Evolutionary conservation across 805 yeast genomes (phyloP), one percentile per base, ranked within the genome.

Genomic region (Spathaspora arborariae): DNA sequence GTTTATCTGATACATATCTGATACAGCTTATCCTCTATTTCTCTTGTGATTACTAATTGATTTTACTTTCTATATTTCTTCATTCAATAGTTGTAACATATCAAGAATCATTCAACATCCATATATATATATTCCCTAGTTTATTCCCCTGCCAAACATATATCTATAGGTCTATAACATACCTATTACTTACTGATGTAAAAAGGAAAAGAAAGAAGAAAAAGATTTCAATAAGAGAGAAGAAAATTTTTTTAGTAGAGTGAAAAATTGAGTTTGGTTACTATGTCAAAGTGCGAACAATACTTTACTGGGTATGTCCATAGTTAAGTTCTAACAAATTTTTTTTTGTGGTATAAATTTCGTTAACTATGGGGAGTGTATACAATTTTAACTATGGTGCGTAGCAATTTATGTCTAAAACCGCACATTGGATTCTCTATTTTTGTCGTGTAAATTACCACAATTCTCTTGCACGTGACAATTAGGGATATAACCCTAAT

Each of bases 101-200:
- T n/a, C n/a, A n/a, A n/a, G n/a, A n/a, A n/a, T n/a, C n/a, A n/a
- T n/a, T n/a, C n/a, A n/a, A n/a, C n/a, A n/a, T n/a, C n/a, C n/a
- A n/a, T n/a, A n/a, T n/a, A n/a, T n/a, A n/a, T n/a, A n/a, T n/a
- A n/a, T n/a, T n/a, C n/a, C n/a, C n/a, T n/a, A n/a, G n/a, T n/a
- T n/a, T n/a, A n/a, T n/a, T n/a, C n/a, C 27, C 8, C 11, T 24
- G 27, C 35, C 35, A 30, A 30, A 30, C 18, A 24, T 24, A 24
- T 15, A 30, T 30, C 16, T 30, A 30, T 30, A 30, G 35, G 35
- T 30, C 35, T 30, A 30, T 30, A 30, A 40, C 42, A 40, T 40
- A 40, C 42, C 42, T 41, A 42, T 46, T 47, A 41, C 42, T 46
- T 46, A 47, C 39, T 40, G 21, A 35, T 21, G 42, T 47, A 34